These are phyloP conservation scores for Talaromyces sp. DNA, from an alignment of 2,329 filamentous ascomycete genomes.

Conservation along the genomic window DNA sequence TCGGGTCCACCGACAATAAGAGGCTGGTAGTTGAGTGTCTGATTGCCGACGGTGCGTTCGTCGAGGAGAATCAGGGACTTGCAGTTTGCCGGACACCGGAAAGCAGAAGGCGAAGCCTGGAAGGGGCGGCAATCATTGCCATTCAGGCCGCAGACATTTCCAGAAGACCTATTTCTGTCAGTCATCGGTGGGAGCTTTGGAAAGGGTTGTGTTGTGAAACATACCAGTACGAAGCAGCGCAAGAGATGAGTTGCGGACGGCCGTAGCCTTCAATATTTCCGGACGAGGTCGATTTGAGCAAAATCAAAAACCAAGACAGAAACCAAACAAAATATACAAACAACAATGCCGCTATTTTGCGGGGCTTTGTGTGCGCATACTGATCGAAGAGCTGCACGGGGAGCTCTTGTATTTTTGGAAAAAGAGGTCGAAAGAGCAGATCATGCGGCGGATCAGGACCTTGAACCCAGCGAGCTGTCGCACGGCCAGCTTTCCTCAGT, in stretches of 20 bases:
- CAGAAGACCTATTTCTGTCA: constrained; percentile 28
- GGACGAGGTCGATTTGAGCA: constrained; percentile 41
- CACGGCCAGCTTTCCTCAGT: constrained; percentile 39
- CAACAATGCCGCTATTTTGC: constrained; percentile 39
- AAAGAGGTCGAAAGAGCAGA: constrained; percentile 42
- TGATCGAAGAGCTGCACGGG: constrained; percentile 40
- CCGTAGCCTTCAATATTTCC: constrained; percentile 47
- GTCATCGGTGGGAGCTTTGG: background rate
- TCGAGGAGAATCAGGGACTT: constrained; percentile 42
- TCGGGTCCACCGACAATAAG: constrained; percentile 49
- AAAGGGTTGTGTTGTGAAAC: background rate
- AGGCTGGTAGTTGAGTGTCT: constrained; percentile 47
- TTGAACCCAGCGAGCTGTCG: constrained; percentile 41
- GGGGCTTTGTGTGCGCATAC: constrained; percentile 42
- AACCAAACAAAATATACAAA: constrained; percentile 44
- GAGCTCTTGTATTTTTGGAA: constrained; percentile 43
- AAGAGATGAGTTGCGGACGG: constrained; percentile 40
- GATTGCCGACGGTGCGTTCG: constrained; percentile 48
- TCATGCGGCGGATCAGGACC: constrained; percentile 44
- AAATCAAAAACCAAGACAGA: constrained; percentile 41
- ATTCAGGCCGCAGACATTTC: constrained; percentile 49
- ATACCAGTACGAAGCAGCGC: constrained; percentile 43
- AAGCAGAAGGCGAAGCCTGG: constrained; percentile 46
- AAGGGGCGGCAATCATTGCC: constrained; percentile 54
- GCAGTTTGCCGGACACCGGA: constrained; percentile 55